phyloP scores from a whole-genome alignment of 2,329 filamentous ascomycete species.

The Stemphylium beticola region DNA sequence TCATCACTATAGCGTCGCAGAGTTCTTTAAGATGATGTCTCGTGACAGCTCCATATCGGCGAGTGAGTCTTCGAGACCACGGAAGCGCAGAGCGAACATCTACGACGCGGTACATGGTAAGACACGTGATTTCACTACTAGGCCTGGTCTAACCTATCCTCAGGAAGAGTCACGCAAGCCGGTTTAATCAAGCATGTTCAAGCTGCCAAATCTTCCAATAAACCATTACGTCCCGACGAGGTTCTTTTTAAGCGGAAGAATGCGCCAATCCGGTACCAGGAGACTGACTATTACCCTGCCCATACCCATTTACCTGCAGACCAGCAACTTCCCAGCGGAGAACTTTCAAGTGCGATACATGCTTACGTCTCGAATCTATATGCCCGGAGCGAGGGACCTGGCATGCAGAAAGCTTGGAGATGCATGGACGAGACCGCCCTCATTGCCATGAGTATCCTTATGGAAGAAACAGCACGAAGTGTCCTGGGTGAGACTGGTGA shows the following conservation, averaged over 20 bases:
- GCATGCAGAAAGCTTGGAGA: constrained; percentile 51
- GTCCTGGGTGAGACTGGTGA: constrained; percentile 70
- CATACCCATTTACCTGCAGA: constrained; percentile 62
- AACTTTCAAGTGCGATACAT: constrained; percentile 73
- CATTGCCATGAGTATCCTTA: constrained; percentile 73
- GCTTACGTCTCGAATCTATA: constrained; percentile 73
- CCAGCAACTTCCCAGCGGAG: constrained; percentile 67
- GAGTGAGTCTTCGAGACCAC: neutral
- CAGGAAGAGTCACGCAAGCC: constrained; percentile 22
- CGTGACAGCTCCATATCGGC: neutral
- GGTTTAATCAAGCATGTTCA: constrained; percentile 55
- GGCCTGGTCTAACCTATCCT: neutral
- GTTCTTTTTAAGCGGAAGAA: constrained; percentile 70
- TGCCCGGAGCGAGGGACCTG: constrained; percentile 34
- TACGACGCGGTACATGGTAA: constrained; percentile 77
- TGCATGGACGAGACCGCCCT: constrained; percentile 82
- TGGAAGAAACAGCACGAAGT: constrained; percentile 72
- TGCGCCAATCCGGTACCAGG: constrained; percentile 71
- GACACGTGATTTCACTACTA: neutral
- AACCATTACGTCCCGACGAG: constrained; percentile 69
- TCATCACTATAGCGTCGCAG: too few species aligned
- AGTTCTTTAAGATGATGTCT: neutral
- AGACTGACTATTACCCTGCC: constrained; percentile 74
- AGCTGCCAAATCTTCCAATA: constrained; percentile 36
- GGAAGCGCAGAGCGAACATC: constrained; percentile 59